Conservation (phyloP, 176 grass and related monocot species). For the Oryza rufipogon region DNA sequence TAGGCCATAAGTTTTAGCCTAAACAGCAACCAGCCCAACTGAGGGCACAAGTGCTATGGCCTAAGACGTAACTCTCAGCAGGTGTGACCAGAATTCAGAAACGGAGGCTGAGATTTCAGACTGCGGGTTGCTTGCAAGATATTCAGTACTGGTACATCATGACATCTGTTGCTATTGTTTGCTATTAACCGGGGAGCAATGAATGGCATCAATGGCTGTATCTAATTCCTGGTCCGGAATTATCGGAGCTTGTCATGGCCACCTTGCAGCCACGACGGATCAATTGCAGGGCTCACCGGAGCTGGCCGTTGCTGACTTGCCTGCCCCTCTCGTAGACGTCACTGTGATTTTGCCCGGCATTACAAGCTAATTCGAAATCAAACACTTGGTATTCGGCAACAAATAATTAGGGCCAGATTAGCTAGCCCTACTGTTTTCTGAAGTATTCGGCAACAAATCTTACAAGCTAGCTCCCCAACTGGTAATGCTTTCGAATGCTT, state of each 20-base stretch:
- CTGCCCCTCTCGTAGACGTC: background rate
- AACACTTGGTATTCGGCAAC: background rate
- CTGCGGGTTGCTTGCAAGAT: constrained; percentile 12
- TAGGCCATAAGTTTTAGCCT: background rate
- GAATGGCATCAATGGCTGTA: constrained; percentile 15
- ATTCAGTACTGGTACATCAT: background rate
- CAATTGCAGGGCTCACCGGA: background rate
- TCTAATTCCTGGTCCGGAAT: constrained; percentile 30
- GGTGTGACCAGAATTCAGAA: constrained; percentile 20
- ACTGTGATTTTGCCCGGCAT: constrained; percentile 2
- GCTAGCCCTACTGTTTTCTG: background rate
- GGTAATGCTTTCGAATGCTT: background rate
- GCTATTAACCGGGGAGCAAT: background rate
- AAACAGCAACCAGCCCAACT: background rate
- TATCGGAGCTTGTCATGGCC: constrained; percentile 24
- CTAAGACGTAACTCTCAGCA: constrained; percentile 43
- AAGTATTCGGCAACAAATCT: background rate
- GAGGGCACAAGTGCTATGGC: background rate
- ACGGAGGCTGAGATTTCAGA: constrained; percentile 19
- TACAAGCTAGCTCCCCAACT: background rate
- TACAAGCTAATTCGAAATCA: constrained; percentile 20
- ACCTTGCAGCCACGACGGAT: constrained; percentile 47
- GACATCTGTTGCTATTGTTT: constrained; percentile 34
- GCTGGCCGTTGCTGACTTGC: background rate
- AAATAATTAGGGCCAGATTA: no score